These are phyloP conservation scores for Conoideocrella luteorostrata DNA, from an alignment of 2,329 filamentous ascomycete species.

Conservation along the genomic window DNA sequence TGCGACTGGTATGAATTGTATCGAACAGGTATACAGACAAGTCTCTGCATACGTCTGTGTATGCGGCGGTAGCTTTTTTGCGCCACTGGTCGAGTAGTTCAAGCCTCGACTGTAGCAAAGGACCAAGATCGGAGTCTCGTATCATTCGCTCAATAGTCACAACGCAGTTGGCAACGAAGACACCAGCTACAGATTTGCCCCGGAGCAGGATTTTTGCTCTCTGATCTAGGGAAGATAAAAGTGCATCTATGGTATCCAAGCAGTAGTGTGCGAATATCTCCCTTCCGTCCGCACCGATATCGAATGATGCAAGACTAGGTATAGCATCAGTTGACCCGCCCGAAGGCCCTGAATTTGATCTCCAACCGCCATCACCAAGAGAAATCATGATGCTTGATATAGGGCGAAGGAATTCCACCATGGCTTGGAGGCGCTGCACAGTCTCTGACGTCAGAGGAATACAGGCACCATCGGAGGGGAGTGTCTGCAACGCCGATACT, in stretches of 20 bases:
- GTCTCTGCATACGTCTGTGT: conserved; percentile 84
- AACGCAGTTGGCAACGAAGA: conserved; percentile 87
- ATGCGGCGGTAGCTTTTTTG: conserved; percentile 76
- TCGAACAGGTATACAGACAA: conserved; percentile 80
- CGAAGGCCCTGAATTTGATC: conserved; percentile 41
- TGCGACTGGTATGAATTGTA: conserved; percentile 81
- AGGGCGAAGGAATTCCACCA: conserved; percentile 80
- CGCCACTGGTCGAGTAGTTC: conserved; percentile 72
- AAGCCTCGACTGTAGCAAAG: conserved; percentile 62
- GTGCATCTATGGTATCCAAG: conserved; percentile 76
- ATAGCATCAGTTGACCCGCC: conserved; percentile 56
- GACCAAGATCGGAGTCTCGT: conserved; percentile 68
- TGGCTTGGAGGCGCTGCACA: conserved; percentile 77
- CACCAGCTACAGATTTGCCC: conserved; percentile 70
- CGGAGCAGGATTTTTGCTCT: conserved; percentile 70
- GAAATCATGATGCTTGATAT: conserved; percentile 88
- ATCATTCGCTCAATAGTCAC: conserved; percentile 81
- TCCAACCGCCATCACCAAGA: conserved; percentile 89
- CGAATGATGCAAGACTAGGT: conserved; percentile 70
- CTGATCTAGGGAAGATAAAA: conserved; percentile 68
- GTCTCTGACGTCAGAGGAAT: conserved; percentile 75
- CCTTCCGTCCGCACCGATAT: conserved; percentile 81
- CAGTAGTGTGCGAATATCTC: conserved; percentile 88
- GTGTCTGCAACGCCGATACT: conserved; percentile 54
- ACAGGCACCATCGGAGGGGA: conserved; percentile 74